These are phyloP conservation scores for Flammula alnicola DNA, from an alignment of 1,284 basidiomycete genomes.

Conservation along the genomic window DNA sequence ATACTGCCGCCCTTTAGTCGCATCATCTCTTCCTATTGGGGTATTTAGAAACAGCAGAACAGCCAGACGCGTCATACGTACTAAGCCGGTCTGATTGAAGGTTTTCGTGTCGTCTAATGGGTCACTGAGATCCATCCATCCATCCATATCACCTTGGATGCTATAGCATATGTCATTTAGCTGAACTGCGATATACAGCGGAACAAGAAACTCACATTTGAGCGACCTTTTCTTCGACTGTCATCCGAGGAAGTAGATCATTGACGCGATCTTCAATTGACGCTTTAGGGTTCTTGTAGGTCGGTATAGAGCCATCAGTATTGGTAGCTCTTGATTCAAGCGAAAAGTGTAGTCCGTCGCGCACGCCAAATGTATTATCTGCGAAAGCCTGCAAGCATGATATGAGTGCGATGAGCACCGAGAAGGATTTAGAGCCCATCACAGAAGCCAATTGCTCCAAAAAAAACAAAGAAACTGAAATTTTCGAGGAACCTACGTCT, in stretches of 20 bases:
- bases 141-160: conserved; percentile 69
- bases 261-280: conserved; percentile 62
- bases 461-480: too few relatives aligned
- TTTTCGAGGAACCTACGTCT: too few relatives aligned
- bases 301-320: conserved; percentile 55
- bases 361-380: conserved; percentile 31
- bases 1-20: conserved; percentile 58
- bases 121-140: conserved; percentile 66
- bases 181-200: too few relatives aligned
- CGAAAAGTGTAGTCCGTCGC: conserved; percentile 40
- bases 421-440: conserved; percentile 24
- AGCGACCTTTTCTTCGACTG: conserved; percentile 67
- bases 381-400: conserved; percentile 23
- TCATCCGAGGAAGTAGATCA: conserved; percentile 69
- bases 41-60: conserved; percentile 2
- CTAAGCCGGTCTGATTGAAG: conserved; percentile 63
- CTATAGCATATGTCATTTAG: too few relatives aligned
- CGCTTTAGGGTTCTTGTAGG: conserved; percentile 63
- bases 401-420: conserved; percentile 24
- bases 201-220: conserved; percentile 55
- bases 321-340: conserved; percentile 56
- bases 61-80: conserved; percentile 25
- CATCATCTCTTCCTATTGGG: conserved; percentile 57
- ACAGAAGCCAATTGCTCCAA: too few relatives aligned
- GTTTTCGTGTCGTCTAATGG: conserved; percentile 63